A percentile compares a stretch with the other conserved stretches of the same genome.
Conservation (phyloP, 805 yeast genomes). For the Kuraishia ogatae region DNA sequence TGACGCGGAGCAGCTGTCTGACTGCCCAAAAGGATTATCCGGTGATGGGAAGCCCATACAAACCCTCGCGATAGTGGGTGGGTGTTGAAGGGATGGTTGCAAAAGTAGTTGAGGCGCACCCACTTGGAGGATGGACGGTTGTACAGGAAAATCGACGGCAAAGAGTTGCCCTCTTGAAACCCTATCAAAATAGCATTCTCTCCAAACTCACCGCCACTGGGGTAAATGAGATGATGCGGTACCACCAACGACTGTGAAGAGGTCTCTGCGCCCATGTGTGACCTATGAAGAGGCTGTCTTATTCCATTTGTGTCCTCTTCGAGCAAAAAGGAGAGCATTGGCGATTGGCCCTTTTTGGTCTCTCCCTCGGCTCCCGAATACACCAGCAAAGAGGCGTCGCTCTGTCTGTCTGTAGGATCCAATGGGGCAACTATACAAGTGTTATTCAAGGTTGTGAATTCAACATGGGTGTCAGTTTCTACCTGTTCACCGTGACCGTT, state of each 20-base stretch:
- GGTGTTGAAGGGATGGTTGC: slow-evolving; percentile 42
- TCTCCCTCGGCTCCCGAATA: background rate
- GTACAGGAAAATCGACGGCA: slow-evolving; percentile 39
- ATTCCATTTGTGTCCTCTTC: slow-evolving; percentile 6
- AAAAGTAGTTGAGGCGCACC: slow-evolving; percentile 50
- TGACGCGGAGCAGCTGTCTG: slow-evolving; percentile 33
- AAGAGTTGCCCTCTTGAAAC: slow-evolving; percentile 36
- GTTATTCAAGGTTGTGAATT: background rate
- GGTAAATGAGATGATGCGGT: slow-evolving; percentile 41
- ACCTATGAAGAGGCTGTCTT: slow-evolving; percentile 9
- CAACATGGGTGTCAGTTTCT: background rate
- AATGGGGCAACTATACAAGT: background rate
- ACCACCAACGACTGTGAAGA: slow-evolving; percentile 14
- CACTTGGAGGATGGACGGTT: slow-evolving; percentile 51
- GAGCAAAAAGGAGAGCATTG: slow-evolving; percentile 14
- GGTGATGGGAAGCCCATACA: slow-evolving; percentile 75
- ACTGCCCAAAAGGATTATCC: slow-evolving; percentile 53
- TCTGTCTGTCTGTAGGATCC: slow-evolving; percentile 1
- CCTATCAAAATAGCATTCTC: slow-evolving; percentile 59
- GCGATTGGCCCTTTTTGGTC: slow-evolving; percentile 8
- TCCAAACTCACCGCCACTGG: slow-evolving; percentile 59
- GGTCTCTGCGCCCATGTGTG: background rate
- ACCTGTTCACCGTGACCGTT: background rate
- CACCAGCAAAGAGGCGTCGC: slow-evolving; percentile 1
- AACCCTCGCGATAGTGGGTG: slow-evolving; percentile 62